These are phyloP conservation scores for Populus simonii DNA, from an alignment of 345 rosid genomes.

Conservation along the genomic window DNA sequence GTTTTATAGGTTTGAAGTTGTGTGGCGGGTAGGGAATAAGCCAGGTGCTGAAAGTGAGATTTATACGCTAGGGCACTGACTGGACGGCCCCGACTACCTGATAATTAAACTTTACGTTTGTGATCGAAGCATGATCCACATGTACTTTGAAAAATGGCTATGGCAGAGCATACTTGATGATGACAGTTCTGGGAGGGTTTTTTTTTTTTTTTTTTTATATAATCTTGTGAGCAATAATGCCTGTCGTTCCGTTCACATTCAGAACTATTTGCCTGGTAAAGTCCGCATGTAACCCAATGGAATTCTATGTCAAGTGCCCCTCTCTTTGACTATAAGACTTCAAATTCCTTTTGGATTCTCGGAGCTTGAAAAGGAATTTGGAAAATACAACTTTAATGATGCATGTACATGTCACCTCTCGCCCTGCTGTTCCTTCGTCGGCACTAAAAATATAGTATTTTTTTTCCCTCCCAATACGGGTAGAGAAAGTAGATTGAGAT, in stretches of 20 bases:
- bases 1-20: too few relatives aligned
- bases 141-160: conserved; percentile 21
- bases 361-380: conserved; percentile 6
- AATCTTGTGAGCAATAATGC: background rate
- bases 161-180: background rate
- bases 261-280: background rate
- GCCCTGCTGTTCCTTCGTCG: too few relatives aligned
- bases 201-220: too few relatives aligned
- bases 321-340: background rate
- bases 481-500: too few relatives aligned
- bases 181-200: background rate
- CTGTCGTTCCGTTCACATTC: background rate
- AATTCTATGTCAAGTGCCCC: background rate
- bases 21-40: background rate
- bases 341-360: conserved; percentile 4
- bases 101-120: conserved; percentile 27
- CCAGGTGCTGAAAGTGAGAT: conserved; percentile 18
- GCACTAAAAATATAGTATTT: too few relatives aligned
- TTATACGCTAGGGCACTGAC: background rate
- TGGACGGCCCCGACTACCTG: conserved; percentile 39
- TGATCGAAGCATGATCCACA: conserved; percentile 33
- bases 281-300: background rate
- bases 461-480: too few relatives aligned
- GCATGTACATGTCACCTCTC: too few relatives aligned
- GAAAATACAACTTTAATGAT: background rate